These are phyloP conservation scores for Kwoniella heveanensis DNA, from an alignment of 768 basidiomycete genomes.

Conservation along the genomic window DNA sequence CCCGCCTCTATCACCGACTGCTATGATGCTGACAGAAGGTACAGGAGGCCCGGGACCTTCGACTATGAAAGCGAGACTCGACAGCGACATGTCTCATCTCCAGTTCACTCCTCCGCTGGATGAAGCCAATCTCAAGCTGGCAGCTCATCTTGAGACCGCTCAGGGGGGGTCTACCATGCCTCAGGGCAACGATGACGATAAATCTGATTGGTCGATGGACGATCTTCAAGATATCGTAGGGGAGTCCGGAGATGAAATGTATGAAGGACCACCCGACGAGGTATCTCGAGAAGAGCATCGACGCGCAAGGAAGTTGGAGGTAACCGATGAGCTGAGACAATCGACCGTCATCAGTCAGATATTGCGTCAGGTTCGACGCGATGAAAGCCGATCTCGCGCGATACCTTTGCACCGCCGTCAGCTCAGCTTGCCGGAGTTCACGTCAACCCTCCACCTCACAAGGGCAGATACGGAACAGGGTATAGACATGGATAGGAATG, in stretches of 20 bases:
- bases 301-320: constrained; percentile 32
- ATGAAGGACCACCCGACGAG: constrained; percentile 23
- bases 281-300: constrained; percentile 11
- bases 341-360: constrained; percentile 33
- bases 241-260: constrained; percentile 35
- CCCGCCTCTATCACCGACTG: background rate
- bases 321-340: constrained; percentile 47
- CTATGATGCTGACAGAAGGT: background rate
- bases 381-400: background rate
- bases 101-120: constrained; percentile 2
- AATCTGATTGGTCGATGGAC: constrained; percentile 24
- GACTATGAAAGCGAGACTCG: constrained; percentile 6
- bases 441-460: background rate
- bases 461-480: constrained; percentile 11
- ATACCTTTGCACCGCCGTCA: background rate
- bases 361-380: constrained; percentile 8
- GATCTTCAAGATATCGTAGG: constrained; percentile 47
- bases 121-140: constrained; percentile 15
- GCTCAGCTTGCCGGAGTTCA: constrained; percentile 20
- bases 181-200: background rate
- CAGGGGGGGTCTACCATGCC: background rate
- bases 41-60: constrained; percentile 26
- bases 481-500: background rate
- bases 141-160: constrained; percentile 1
- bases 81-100: background rate